Percentiles rank a stretch among this genome's conserved stretches.
Conservation (phyloP, 1,139 yeast genomes). For the Zygoascus sp. region DNA sequence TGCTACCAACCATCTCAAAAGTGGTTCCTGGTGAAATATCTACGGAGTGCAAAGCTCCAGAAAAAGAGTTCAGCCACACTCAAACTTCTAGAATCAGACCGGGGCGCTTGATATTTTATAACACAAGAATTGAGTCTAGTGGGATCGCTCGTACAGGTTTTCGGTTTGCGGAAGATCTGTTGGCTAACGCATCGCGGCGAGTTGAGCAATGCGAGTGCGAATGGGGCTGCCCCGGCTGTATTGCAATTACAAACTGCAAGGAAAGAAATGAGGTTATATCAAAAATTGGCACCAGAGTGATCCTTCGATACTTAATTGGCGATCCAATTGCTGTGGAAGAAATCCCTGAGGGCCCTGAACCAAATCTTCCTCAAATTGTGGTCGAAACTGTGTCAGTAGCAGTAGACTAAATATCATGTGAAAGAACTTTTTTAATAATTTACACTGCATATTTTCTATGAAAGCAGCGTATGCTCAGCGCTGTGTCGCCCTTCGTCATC, state of each 20-base stretch:
- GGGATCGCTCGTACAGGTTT: constrained; percentile 65
- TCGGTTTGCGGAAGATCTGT: constrained; percentile 63
- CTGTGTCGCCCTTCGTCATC: background rate
- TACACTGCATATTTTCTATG: background rate
- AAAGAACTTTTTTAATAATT: background rate
- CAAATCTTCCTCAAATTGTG: constrained; percentile 58
- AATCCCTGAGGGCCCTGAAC: constrained; percentile 78
- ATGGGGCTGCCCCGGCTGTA: constrained; percentile 88
- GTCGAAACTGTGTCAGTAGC: constrained; percentile 64
- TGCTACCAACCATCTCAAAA: constrained; percentile 63
- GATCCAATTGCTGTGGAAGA: constrained; percentile 45
- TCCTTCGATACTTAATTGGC: constrained; percentile 48
- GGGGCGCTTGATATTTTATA: constrained; percentile 78
- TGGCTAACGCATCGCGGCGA: constrained; percentile 55
- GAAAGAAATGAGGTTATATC: constrained; percentile 81
- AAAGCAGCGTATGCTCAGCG: background rate
- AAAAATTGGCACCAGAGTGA: constrained; percentile 77
- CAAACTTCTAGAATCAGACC: constrained; percentile 72
- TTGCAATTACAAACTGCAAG: constrained; percentile 71
- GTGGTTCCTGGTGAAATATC: constrained; percentile 66
- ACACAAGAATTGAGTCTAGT: constrained; percentile 48
- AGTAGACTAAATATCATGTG: background rate
- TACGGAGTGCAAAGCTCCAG: constrained; percentile 96
- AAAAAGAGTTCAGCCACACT: constrained; percentile 79
- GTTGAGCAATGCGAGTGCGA: constrained; percentile 68